These are phyloP conservation scores for Tolypocladium nubicola DNA, from an alignment of 2,329 filamentous ascomycete genomes.

Conservation along the genomic window DNA sequence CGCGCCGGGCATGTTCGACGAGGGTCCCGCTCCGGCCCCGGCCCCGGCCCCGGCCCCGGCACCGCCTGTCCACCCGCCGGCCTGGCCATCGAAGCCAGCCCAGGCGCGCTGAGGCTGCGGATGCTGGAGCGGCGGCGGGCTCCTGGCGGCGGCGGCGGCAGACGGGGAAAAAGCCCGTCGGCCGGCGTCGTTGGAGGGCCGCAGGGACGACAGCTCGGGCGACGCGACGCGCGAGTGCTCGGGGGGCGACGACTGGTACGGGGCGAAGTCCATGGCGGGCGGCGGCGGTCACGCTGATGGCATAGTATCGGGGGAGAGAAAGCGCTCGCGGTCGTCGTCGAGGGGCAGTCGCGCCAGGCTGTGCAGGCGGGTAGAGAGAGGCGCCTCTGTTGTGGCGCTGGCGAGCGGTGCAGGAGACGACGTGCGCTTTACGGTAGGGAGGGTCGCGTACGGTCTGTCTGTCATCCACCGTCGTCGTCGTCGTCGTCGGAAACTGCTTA, in stretches of 20 bases:
- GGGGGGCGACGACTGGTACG: slow-evolving; percentile 87
- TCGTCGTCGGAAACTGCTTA: background rate
- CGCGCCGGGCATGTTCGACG: slow-evolving; percentile 18
- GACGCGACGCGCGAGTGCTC: slow-evolving; percentile 75
- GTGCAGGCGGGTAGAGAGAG: background rate
- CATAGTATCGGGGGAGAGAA: background rate
- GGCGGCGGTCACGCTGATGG: background rate
- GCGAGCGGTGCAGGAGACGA: background rate
- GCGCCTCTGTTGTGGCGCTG: background rate
- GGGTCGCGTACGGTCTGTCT: background rate
- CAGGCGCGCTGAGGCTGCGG: slow-evolving; percentile 49
- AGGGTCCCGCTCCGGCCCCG: slow-evolving; percentile 4
- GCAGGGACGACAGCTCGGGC: slow-evolving; percentile 45
- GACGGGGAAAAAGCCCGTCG: slow-evolving; percentile 41
- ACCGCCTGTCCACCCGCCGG: slow-evolving; percentile 10
- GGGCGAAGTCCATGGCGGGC: slow-evolving; percentile 76
- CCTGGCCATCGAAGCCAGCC: slow-evolving; percentile 29
- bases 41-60: slow-evolving; percentile 1
- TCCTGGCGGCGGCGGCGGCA: slow-evolving; percentile 11
- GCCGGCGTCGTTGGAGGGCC: slow-evolving; percentile 44
- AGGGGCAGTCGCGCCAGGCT: background rate
- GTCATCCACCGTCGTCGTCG: background rate
- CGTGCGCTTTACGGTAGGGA: background rate
- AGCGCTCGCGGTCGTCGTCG: background rate
- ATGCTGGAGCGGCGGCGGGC: slow-evolving; percentile 30